A percentile compares a stretch with the other conserved stretches of the same genome.
These are phyloP conservation scores for Leccinum cinnamomeum DNA, from an alignment of 1,284 basidiomycete genomes.

Conservation along the genomic window DNA sequence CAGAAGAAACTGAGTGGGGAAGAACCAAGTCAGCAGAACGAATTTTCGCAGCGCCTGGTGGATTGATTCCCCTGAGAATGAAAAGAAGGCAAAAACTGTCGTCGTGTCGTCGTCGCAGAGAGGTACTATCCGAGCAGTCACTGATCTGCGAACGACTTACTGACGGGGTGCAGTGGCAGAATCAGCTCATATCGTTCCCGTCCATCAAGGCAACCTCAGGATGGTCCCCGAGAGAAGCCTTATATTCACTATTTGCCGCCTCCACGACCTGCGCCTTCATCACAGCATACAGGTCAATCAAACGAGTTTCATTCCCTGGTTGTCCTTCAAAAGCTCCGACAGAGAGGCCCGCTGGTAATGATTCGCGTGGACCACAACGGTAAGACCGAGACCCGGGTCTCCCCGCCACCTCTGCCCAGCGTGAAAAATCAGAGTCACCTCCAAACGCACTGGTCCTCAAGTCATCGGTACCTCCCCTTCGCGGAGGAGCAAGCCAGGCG, in stretches of 20 bases:
- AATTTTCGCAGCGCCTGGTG: conserved; percentile 60
- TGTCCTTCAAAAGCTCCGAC: conserved; percentile 7
- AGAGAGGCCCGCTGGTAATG: conserved; percentile 23
- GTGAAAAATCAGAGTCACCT: too few species aligned
- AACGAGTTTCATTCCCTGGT: neutral
- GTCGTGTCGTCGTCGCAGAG: conserved; percentile 25
- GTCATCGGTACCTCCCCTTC: too few species aligned
- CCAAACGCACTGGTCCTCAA: too few species aligned
- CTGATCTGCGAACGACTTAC: conserved; percentile 2
- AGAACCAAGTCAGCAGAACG: conserved; percentile 64
- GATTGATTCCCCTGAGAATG: conserved; percentile 42
- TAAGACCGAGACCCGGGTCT: conserved; percentile 3
- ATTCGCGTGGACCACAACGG: conserved; percentile 31
- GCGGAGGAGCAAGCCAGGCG: too few species aligned
- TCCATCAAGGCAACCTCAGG: conserved; percentile 25
- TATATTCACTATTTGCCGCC: conserved; percentile 41
- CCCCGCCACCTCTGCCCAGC: too few species aligned
- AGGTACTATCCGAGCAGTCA: conserved; percentile 21
- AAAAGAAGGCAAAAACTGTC: conserved; percentile 46
- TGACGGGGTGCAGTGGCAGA: conserved; percentile 25
- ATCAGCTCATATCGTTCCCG: conserved; percentile 30
- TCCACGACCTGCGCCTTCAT: conserved; percentile 21
- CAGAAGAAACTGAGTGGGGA: conserved; percentile 67
- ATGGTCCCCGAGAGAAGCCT: conserved; percentile 38
- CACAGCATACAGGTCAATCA: conserved; percentile 26